Evolutionary conservation across 192 early-diverging fungal genomes (phyloP).

Genomic region (Coemansia sp.): DNA sequence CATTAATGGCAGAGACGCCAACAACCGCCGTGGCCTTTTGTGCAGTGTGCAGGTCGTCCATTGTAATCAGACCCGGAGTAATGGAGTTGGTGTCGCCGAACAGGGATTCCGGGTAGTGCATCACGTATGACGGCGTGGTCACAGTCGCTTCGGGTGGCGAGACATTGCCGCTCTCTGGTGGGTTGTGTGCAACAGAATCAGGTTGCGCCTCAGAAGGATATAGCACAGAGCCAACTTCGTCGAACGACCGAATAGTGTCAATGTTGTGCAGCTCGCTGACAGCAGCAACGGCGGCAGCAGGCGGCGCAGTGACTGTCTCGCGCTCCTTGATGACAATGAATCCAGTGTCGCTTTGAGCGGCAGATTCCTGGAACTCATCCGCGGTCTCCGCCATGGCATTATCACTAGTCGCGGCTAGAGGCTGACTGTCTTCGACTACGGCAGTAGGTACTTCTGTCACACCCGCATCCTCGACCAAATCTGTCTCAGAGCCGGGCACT

Average conservation of each 20-base stretch:
- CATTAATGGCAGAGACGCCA: slow-evolving; percentile 45
- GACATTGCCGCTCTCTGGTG: background rate
- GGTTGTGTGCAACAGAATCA: background rate
- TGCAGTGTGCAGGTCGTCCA: slow-evolving; percentile 50
- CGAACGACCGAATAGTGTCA: background rate
- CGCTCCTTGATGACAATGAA: background rate
- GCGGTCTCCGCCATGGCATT: too few species aligned
- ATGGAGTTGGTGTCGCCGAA: slow-evolving; percentile 46
- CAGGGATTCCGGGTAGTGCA: slow-evolving; percentile 53
- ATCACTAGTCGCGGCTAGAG: background rate
- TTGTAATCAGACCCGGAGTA: slow-evolving; percentile 40
- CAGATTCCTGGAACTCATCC: background rate
- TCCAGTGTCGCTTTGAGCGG: background rate
- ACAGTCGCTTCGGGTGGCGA: slow-evolving; percentile 7
- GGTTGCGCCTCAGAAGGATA: background rate
- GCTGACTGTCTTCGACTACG: background rate
- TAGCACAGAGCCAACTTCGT: slow-evolving; percentile 1
- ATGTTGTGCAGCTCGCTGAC: slow-evolving; percentile 5
- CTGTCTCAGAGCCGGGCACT: too few species aligned
- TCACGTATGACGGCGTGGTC: slow-evolving; percentile 47
- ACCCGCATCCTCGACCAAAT: background rate
- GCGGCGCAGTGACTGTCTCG: background rate
- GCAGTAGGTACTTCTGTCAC: background rate
- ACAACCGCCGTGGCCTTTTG: slow-evolving; percentile 52
- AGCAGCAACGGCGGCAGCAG: background rate